Percentiles rank a stretch among this genome's conserved stretches.
These are phyloP conservation scores for Austroboletus festivus DNA, from an alignment of 768 basidiomycete genomes.

Conservation along the genomic window DNA sequence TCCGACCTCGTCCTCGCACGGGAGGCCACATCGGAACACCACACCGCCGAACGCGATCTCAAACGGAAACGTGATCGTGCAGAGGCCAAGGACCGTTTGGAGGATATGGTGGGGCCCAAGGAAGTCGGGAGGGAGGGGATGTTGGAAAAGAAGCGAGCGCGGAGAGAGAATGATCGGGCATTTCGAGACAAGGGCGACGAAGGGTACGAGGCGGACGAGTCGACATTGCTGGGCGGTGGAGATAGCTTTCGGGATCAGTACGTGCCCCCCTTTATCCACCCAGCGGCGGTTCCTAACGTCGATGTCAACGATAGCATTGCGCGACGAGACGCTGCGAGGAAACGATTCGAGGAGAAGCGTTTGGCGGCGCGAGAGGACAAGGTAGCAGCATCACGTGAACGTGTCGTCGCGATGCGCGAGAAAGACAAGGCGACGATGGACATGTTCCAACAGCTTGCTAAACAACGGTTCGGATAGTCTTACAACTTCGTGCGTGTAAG, in stretches of 20 bases:
- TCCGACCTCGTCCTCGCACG: constrained; percentile 68
- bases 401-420: constrained; percentile 58
- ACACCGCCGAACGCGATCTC: constrained; percentile 48
- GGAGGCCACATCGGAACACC: constrained; percentile 55
- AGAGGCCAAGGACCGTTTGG: constrained; percentile 65
- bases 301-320: constrained; percentile 53
- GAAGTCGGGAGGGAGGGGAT: constrained; percentile 79
- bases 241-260: constrained; percentile 82
- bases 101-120: constrained; percentile 79
- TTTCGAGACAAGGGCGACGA: constrained; percentile 75
- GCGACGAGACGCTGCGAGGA: constrained; percentile 68
- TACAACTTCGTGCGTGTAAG: constrained; percentile 8
- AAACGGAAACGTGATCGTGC: constrained; percentile 66
- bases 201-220: constrained; percentile 74
- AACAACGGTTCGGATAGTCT: constrained; percentile 72
- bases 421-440: constrained; percentile 95
- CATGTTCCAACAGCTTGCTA: constrained; percentile 93
- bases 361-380: constrained; percentile 44
- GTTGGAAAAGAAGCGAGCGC: constrained; percentile 81
- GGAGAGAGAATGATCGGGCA: constrained; percentile 64
- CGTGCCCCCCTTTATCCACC: constrained; percentile 18
- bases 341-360: constrained; percentile 55
- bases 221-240: constrained; percentile 76
- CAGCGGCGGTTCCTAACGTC: constrained; percentile 5
- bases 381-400: constrained; percentile 52